These are phyloP conservation scores for Oryza punctata DNA, from an alignment of 176 grass and related monocot genomes.

Conservation along the genomic window DNA sequence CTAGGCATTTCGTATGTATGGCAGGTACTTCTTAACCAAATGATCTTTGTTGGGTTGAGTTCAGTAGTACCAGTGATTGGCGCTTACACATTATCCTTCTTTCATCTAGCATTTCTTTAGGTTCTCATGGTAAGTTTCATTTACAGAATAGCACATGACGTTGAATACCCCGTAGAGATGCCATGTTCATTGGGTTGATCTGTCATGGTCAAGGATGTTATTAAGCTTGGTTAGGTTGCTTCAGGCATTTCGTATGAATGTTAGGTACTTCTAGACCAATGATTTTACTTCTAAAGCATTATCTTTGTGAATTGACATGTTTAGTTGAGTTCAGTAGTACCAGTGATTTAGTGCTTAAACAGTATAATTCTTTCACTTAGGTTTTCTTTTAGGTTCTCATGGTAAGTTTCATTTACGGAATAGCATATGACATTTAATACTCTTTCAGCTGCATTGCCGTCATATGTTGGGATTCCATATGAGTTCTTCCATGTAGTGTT, in stretches of 20 bases:
- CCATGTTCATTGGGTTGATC: too few relatives aligned
- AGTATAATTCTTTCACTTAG: background rate
- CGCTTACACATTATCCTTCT: background rate
- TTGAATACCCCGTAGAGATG: too few relatives aligned
- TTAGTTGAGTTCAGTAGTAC: background rate
- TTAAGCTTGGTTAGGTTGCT: too few relatives aligned
- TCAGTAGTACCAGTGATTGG: background rate
- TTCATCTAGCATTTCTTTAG: background rate
- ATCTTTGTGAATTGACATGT: background rate
- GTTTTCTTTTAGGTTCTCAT: background rate
- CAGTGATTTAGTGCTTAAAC: background rate
- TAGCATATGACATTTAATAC: background rate
- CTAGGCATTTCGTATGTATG: background rate
- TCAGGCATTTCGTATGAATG: too few relatives aligned
- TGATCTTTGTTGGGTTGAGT: background rate
- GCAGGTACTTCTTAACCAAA: background rate
- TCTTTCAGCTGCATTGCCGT: background rate
- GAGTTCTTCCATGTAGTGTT: background rate
- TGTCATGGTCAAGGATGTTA: too few relatives aligned
- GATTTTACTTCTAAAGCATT: background rate
- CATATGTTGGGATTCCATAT: background rate
- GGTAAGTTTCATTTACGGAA: background rate
- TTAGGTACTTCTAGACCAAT: too few relatives aligned
- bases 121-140: background rate
- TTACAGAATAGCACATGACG: background rate